phyloP scores from a whole-genome alignment of 495 filamentous ascomycete species.

The Aspergillus indologenus region DNA sequence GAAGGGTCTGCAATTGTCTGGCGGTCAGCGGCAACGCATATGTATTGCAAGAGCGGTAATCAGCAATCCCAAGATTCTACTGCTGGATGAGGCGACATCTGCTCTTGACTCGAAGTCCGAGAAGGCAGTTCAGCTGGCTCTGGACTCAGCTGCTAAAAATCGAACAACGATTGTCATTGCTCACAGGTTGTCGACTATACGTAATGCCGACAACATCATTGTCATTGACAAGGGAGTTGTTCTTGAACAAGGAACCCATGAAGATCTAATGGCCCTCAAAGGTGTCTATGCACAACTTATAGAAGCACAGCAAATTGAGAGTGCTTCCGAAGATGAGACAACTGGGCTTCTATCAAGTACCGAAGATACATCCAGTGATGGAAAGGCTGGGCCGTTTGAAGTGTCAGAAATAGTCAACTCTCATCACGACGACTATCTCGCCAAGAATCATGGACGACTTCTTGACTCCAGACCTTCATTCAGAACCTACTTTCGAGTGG shows the following conservation, averaged over 20 bases:
- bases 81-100: constrained; percentile 43
- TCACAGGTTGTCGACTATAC: constrained; percentile 56
- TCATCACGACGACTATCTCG: background rate
- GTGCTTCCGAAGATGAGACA: background rate
- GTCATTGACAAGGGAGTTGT: constrained; percentile 47
- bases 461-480: background rate
- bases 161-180: constrained; percentile 49
- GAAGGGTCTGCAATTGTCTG: constrained; percentile 6
- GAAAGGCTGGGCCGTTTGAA: background rate
- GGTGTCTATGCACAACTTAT: constrained; percentile 38
- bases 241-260: constrained; percentile 49
- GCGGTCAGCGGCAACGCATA: constrained; percentile 4
- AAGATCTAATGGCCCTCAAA: constrained; percentile 27
- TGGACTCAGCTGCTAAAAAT: constrained; percentile 33
- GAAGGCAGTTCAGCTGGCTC: constrained; percentile 49
- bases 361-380: background rate
- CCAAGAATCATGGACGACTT: background rate
- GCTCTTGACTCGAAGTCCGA: constrained; percentile 40
- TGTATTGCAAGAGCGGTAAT: background rate
- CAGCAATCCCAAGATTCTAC: constrained; percentile 1
- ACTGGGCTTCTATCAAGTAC: background rate
- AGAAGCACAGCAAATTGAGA: background rate
- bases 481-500: background rate
- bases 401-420: background rate
- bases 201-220: constrained; percentile 48